These are phyloP conservation scores for Paraurostyla sp. DNA, from an alignment of 73 alveolate species.

Conservation along the genomic window DNA sequence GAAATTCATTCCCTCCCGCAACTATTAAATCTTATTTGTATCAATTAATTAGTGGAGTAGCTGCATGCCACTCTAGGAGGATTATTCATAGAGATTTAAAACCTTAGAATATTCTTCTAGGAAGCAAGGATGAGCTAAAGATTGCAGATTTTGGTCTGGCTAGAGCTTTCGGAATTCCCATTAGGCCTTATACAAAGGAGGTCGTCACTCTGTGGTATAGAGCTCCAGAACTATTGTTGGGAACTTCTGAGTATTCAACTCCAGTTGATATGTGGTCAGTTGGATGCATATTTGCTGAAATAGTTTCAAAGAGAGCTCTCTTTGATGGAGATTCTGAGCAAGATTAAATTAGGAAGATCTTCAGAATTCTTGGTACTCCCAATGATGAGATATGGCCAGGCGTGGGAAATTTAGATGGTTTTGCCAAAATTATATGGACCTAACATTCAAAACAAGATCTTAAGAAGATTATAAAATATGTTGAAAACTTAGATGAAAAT, in stretches of 20 bases:
- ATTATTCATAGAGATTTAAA: constrained; percentile 95
- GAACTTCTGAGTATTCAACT: constrained; percentile 81
- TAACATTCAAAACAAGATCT: constrained; percentile 57
- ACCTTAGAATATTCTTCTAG: constrained; percentile 91
- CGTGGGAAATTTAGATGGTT: constrained; percentile 80
- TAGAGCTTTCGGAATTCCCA: constrained; percentile 95
- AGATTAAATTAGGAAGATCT: constrained; percentile 90
- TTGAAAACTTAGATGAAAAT: constrained; percentile 3
- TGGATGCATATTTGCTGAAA: constrained; percentile 94
- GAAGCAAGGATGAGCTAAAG: constrained; percentile 80
- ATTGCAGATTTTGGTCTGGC: constrained; percentile 98
- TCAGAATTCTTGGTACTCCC: constrained; percentile 89
- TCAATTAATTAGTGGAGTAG: constrained; percentile 62
- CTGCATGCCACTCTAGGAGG: constrained; percentile 69
- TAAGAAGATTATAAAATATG: background rate
- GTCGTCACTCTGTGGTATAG: constrained; percentile 88
- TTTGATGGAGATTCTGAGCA: constrained; percentile 89
- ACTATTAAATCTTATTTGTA: constrained; percentile 46
- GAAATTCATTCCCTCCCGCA: background rate
- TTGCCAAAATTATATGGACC: constrained; percentile 77
- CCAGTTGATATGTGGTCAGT: constrained; percentile 95
- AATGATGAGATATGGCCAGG: constrained; percentile 92
- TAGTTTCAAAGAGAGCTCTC: constrained; percentile 85
- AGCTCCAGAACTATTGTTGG: constrained; percentile 87
- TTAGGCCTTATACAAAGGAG: constrained; percentile 93